These are phyloP conservation scores for Yamadazyma dushanensis DNA, from an alignment of 1,139 yeast species.

Conservation along the genomic window DNA sequence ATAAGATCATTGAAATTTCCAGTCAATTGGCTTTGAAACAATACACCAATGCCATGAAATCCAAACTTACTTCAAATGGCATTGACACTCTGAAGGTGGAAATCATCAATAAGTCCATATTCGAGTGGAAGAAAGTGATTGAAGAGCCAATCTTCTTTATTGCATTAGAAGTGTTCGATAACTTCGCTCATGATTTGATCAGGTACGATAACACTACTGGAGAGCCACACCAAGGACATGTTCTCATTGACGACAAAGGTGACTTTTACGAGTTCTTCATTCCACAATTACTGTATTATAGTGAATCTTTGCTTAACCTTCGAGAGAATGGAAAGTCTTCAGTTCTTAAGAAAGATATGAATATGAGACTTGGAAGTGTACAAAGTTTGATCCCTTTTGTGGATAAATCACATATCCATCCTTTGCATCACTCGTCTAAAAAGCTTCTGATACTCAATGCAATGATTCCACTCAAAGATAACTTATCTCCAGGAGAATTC, in stretches of 20 bases:
- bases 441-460: slow-evolving; percentile 34
- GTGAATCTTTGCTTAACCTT: slow-evolving; percentile 52
- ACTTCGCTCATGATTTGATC: slow-evolving; percentile 78
- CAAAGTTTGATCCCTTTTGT: slow-evolving; percentile 34
- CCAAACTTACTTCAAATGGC: slow-evolving; percentile 37
- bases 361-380: slow-evolving; percentile 19
- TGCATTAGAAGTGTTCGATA: slow-evolving; percentile 84
- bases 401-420: slow-evolving; percentile 38
- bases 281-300: slow-evolving; percentile 65
- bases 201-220: slow-evolving; percentile 71
- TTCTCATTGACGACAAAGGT: slow-evolving; percentile 69
- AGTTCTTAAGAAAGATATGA: slow-evolving; percentile 26
- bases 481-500: slow-evolving; percentile 72
- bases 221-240: slow-evolving; percentile 76
- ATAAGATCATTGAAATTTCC: slow-evolving; percentile 78
- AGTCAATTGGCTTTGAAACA: slow-evolving; percentile 69
- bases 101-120: slow-evolving; percentile 70
- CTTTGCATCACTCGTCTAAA: slow-evolving; percentile 37
- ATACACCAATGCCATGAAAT: slow-evolving; percentile 35
- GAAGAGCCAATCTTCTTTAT: slow-evolving; percentile 75
- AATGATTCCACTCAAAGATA: slow-evolving; percentile 60
- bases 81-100: slow-evolving; percentile 52
- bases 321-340: slow-evolving; percentile 50
- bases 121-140: slow-evolving; percentile 68
- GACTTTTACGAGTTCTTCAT: slow-evolving; percentile 77